Evolutionary conservation across 148 eudicot genomes (phyloP).

Genomic region (Rhododendron griersonianum): DNA sequence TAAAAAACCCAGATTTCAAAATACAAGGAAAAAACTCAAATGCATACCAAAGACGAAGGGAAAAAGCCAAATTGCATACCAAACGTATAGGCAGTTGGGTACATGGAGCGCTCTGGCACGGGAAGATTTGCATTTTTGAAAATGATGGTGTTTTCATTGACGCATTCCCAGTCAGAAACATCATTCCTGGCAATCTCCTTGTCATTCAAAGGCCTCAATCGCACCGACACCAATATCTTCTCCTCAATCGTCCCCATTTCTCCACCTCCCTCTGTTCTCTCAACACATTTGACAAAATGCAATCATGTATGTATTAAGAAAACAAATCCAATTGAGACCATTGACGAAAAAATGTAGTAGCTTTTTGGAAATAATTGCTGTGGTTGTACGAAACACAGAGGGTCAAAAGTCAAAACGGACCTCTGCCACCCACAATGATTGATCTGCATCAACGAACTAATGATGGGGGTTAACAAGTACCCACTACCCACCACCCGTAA

Average conservation of each 20-base stretch:
- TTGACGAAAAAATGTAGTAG: not conserved
- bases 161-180: constrained; percentile 86
- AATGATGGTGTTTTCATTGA: constrained; percentile 49
- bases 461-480: constrained; percentile 2
- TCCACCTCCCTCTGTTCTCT: constrained; percentile 6
- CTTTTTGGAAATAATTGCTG: not conserved
- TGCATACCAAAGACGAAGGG: not conserved
- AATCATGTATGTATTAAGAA: not conserved
- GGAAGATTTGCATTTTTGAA: constrained; percentile 52
- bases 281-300: not conserved
- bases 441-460: constrained; percentile 10
- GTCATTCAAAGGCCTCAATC: constrained; percentile 85
- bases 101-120: constrained; percentile 64
- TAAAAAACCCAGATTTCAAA: not conserved
- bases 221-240: constrained; percentile 80
- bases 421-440: constrained; percentile 7
- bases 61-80: constrained; percentile 47
- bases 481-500: not conserved
- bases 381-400: constrained; percentile 6
- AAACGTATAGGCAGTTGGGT: constrained; percentile 76
- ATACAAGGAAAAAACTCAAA: not conserved
- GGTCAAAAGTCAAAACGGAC: constrained; percentile 8
- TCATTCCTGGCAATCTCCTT: constrained; percentile 69
- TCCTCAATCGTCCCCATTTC: constrained; percentile 36
- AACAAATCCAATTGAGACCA: constrained; percentile 5